Conservation (phyloP, 495 filamentous ascomycete species). For the Aspergillus carlsbadensis region DNA sequence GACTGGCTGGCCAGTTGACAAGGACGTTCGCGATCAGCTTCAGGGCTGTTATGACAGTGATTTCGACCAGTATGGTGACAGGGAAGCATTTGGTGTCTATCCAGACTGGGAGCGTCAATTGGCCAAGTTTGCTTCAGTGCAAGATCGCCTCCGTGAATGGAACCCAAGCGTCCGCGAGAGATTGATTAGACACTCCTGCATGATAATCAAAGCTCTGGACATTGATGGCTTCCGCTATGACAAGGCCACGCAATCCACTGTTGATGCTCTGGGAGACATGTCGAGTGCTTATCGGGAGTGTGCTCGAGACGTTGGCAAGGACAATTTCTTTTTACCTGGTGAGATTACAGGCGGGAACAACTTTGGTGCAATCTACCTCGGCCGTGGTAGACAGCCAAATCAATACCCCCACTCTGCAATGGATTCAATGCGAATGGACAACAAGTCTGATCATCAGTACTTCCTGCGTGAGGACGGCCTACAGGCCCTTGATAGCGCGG, state of each 20-base stretch:
- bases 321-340: slow-evolving; percentile 64
- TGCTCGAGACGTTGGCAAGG: slow-evolving; percentile 54
- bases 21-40: slow-evolving; percentile 43
- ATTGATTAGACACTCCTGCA: slow-evolving; percentile 64
- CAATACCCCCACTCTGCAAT: slow-evolving; percentile 47
- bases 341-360: slow-evolving; percentile 65
- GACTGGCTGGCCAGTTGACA: slow-evolving; percentile 53
- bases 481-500: slow-evolving; percentile 61
- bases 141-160: slow-evolving; percentile 76
- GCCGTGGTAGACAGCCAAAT: slow-evolving; percentile 60
- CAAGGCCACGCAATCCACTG: slow-evolving; percentile 65
- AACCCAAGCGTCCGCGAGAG: slow-evolving; percentile 57
- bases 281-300: slow-evolving; percentile 54
- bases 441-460: slow-evolving; percentile 40
- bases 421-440: slow-evolving; percentile 47
- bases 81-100: slow-evolving; percentile 66
- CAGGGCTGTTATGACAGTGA: slow-evolving; percentile 68
- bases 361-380: slow-evolving; percentile 65
- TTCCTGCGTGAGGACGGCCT: slow-evolving; percentile 59
- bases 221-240: slow-evolving; percentile 71
- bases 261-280: slow-evolving; percentile 62
- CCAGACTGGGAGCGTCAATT: slow-evolving; percentile 69
- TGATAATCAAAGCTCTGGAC: slow-evolving; percentile 62
- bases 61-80: slow-evolving; percentile 70
- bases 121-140: slow-evolving; percentile 71